Base-by-base conservation (phyloP, 2,329 filamentous ascomycete genomes). In the Botrytis fabae region DNA sequence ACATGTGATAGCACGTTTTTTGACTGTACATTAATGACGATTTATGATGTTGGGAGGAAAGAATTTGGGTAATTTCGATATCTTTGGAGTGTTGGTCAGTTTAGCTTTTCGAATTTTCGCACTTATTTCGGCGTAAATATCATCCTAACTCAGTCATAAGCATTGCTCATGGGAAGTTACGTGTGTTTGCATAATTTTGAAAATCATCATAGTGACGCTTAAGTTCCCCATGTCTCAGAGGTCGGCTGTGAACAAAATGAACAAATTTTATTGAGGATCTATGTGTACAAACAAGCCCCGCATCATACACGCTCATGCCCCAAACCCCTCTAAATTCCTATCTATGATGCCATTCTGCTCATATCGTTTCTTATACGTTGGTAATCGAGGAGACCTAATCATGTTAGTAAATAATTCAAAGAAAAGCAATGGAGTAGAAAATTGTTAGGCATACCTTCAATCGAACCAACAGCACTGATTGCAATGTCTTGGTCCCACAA, bases 401-500 rank as follows among this genome's bases (percentile, higher is more conserved):
- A 42, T 38, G 44, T 74, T 60, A 74, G 73, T 54, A 48, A 64
- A 7, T 46, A 9, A 14, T 38, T 38, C n/a, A 28, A 40, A 46
- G 14, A 14, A 32, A 69, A n/a, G 42, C 10, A 10, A 57, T 40
- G 35, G 25, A 54, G 20, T 59, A n/a, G 14, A 2, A 25, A n/a
- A 16, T 64, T 22, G 22, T 6, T 57, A 40, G 18, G 35, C 35
- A 78, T 73, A 82, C 91, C 95, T 89, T 98, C 96, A 81, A 98
- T 94, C 85, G 90, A 91, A 78, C 96, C 96, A 78, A 98, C 93
- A 48, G 95, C 96, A 82, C 91, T 95, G 83, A 99, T 89, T 80
- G 96, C 96, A 80, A 99, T 87, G 83, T 99, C 96, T 85, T 95
- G 92, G 85, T 99, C 96, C 96, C 96, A 99, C 75, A 99, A 86